Base-by-base conservation (phyloP, 345 rosid species). In the Gossypium arboreum region DNA sequence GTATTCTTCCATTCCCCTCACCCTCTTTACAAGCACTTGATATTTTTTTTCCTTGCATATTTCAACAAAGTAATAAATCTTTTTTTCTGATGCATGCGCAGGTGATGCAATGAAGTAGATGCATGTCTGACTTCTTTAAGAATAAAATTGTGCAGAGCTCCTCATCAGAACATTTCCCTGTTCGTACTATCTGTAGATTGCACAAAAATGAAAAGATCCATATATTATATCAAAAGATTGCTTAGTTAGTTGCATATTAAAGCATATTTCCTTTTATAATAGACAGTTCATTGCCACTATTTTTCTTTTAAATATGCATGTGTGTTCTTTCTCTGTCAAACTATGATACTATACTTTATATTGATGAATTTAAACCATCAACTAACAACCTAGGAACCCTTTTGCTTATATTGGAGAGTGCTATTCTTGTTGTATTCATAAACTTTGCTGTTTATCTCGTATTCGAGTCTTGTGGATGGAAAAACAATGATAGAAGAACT, bases 61-160 rank as follows among this genome's bases (percentile, higher is more conserved):
- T 29, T 8, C 29, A 24, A 20, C 50, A 22, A 6, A 56, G 22
- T 22, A 22, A 44, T 60, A 3, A 61, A 16, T 24, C 27, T 57
- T 57, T 10, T 48, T 48, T 74, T 24, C 25, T 15, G n/a, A 11
- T 78, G 80, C 86, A 81, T 82, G 86, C 73, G 79, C 86, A 81
- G 86, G 86, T 76, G 82, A 81, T 41, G 61, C 62, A 55, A 67
- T 71, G 85, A 75, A 85, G 80, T 77, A 84, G 80, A 75, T 43
- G 60, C 27, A 17, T 27, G 67, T 10, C 18, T 20, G 57, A 61
- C n/a, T 22, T 63, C 12, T 29, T 57, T 11, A 69, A 17, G 39
- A 79, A 74, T 77, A 79, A 76, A 64, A 39, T 18, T 11, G 34
- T 56, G 58, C 63, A 70, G 75, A 75, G 76, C 56, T 72, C 25